Percentiles rank a stretch among this genome's conserved stretches.
phyloP scores from a whole-genome alignment of 2,329 filamentous ascomycete genomes.

The Phialophora chinensis region DNA sequence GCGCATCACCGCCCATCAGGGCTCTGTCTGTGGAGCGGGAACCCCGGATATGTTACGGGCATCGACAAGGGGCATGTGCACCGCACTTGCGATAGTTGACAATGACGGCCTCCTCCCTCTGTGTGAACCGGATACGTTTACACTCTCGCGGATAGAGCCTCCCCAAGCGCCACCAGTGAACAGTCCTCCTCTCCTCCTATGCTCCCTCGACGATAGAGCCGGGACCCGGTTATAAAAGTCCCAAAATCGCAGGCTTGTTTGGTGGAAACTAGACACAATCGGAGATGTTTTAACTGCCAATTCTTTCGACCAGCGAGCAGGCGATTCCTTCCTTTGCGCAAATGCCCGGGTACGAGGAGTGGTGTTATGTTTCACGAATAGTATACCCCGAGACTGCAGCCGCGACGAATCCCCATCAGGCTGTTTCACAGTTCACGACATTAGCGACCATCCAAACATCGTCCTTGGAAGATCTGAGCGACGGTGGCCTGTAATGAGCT shows the following conservation, averaged over 20 bases:
- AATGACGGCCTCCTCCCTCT: not conserved
- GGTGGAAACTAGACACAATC: not conserved
- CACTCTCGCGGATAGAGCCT: not conserved
- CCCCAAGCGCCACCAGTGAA: not conserved
- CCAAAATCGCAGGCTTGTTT: not conserved
- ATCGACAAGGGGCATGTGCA: not conserved
- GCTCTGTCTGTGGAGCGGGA: not conserved
- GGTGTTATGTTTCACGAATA: not conserved
- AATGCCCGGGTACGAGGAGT: not conserved
- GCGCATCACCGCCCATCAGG: not conserved
- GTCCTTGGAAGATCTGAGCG: no score
- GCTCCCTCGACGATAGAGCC: not conserved
- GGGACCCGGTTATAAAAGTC: not conserved
- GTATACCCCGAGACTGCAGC: not conserved
- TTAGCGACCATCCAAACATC: not conserved
- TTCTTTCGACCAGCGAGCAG: not conserved
- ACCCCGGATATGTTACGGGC: not conserved
- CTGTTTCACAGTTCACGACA: not conserved
- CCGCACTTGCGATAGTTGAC: not conserved
- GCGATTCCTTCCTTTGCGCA: not conserved
- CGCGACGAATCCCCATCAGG: not conserved
- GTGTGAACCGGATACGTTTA: not conserved
- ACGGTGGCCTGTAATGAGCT: not conserved
- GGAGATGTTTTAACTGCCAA: not conserved
- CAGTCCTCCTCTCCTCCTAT: not conserved